These are phyloP conservation scores for Diospyros lotus DNA, from an alignment of 148 eudicot species.

Conservation along the genomic window DNA sequence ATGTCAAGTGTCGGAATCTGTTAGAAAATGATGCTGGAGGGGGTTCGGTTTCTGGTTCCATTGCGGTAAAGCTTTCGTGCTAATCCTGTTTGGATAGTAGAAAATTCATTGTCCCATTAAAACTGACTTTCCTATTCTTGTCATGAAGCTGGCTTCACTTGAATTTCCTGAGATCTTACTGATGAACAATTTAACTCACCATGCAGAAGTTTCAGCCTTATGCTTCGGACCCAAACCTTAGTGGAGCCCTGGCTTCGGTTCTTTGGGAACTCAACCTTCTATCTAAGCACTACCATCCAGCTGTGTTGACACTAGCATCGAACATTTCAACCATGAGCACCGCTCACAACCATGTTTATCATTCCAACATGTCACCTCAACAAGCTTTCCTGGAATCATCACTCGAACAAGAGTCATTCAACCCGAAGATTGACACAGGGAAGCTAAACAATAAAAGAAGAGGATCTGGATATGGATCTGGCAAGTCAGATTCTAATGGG, in stretches of 20 bases:
- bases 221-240: conserved; percentile 77
- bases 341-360: conserved; percentile 51
- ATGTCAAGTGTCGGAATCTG: conserved; percentile 78
- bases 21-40: conserved; percentile 96
- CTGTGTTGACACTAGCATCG: conserved; percentile 67
- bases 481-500: conserved; percentile 13
- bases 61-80: conserved; percentile 49
- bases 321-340: conserved; percentile 52
- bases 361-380: conserved; percentile 56
- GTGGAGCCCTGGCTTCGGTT: conserved; percentile 93
- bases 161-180: not conserved
- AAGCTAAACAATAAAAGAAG: conserved; percentile 46
- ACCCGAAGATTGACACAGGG: conserved; percentile 29
- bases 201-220: conserved; percentile 85
- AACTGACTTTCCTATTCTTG: not conserved
- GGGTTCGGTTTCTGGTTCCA: conserved; percentile 85
- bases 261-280: conserved; percentile 92
- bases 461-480: conserved; percentile 22
- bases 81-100: not conserved
- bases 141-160: not conserved
- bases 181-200: not conserved
- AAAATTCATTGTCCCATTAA: not conserved
- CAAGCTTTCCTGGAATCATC: conserved; percentile 67
- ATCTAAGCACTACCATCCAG: conserved; percentile 75
- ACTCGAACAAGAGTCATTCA: conserved; percentile 48